Base-by-base conservation (phyloP, 495 filamentous ascomycete genomes). In the Tuber calosporum region DNA sequence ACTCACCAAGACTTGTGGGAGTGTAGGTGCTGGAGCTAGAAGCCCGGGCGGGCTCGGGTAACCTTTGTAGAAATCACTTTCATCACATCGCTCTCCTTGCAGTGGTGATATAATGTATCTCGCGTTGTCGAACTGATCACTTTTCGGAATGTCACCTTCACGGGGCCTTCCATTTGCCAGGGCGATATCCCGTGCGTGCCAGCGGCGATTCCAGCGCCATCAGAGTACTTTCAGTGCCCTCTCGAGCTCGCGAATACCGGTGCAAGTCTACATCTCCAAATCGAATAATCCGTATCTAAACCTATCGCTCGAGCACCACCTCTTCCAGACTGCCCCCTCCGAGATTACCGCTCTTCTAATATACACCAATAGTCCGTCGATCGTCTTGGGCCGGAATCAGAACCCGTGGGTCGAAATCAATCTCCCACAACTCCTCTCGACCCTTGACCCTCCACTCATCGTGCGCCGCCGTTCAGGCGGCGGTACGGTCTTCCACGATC, bases 351-450 rank as follows among this genome's bases (percentile, higher is more conserved):
- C 97, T 42, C 86, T 97, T 0, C 93, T 97, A 74, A 86, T 98
- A 26, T 99, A 98, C 83, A 85, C 87, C 73, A 98, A 99, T 83
- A 83, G 85, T 19, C 93, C 94, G 11, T 90, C 91, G 82, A 86
- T 99, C 69, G 88, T 99, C 75, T 89, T 99, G 73, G 95, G 95
- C 20, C 90, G 94, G 67, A 99, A 99, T 82, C 95, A 99, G 81
- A 99, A 99, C 81, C 95, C 95, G 53, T 99, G 94, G 94, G 85
- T 92, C 13, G 95, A 99, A 82, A 89, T 91, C 67, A 92, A 97
- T 82, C 86, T 96, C 11, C 83, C 84, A 30, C 84, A 86, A 13
- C 83, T 93, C 1, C 81, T 83, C 41, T n/a, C 38, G 15, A 34
- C 41, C 26, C 11, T 34, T 15, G n/a, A 22, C 22, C 79, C 74